Percentiles rank a stretch among this genome's conserved stretches.
Conservation (phyloP, 1,284 basidiomycete genomes). For the Trichosporon faecale region DNA sequence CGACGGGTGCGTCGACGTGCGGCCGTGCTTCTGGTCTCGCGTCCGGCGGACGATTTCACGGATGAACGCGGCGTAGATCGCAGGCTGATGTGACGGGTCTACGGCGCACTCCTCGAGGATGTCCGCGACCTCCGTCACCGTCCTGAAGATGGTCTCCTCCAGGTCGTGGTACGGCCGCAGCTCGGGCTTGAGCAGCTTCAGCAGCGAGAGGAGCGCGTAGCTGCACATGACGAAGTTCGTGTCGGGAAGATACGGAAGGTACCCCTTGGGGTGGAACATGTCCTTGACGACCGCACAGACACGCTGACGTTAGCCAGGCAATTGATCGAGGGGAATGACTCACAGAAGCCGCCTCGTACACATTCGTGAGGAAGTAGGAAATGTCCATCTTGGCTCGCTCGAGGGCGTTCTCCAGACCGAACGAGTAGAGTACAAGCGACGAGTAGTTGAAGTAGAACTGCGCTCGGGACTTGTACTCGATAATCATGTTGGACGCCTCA, state of each 20-base stretch:
- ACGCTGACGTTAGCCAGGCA: conserved; percentile 23
- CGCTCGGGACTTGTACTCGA: conserved; percentile 48
- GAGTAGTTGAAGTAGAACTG: conserved; percentile 81
- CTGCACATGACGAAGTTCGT: conserved; percentile 87
- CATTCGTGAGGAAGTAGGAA: conserved; percentile 80
- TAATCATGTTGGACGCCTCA: background rate
- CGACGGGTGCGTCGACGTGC: conserved; percentile 22
- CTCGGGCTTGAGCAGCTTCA: conserved; percentile 65
- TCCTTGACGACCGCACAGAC: conserved; percentile 56
- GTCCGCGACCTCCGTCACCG: conserved; percentile 69
- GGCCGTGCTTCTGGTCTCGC: conserved; percentile 46
- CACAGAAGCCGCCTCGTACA: conserved; percentile 65
- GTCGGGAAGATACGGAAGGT: conserved; percentile 80
- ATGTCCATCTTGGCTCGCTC: conserved; percentile 63
- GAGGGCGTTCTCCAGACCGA: conserved; percentile 88
- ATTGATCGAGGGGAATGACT: conserved; percentile 3
- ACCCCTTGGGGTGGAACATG: conserved; percentile 69
- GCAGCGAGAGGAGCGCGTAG: conserved; percentile 73
- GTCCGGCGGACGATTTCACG: conserved; percentile 60
- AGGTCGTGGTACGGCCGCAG: conserved; percentile 45
- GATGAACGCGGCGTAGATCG: conserved; percentile 80
- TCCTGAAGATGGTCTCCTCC: conserved; percentile 43
- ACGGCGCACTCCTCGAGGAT: conserved; percentile 70
- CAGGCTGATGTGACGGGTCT: conserved; percentile 73
- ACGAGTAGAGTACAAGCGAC: conserved; percentile 84